phyloP scores from a whole-genome alignment of 148 eudicot species.

The Camellia japonica region DNA sequence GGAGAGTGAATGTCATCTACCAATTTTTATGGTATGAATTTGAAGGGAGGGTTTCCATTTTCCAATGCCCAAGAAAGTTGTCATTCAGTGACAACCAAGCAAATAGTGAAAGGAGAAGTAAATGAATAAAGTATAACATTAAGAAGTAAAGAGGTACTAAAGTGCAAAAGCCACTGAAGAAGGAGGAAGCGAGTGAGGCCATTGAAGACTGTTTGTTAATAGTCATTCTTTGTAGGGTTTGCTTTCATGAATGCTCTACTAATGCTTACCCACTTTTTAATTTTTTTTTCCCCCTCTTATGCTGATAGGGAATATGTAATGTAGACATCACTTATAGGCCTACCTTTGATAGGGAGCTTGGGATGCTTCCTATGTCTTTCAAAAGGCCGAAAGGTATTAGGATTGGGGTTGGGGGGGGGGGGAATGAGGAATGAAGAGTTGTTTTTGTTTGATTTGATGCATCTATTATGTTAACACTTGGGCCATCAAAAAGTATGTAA shows the following conservation, averaged over 20 bases:
- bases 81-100: conserved; percentile 17
- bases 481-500: conserved; percentile 20
- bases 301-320: background rate
- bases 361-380: conserved; percentile 24
- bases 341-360: conserved; percentile 17
- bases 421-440: conserved; percentile 23
- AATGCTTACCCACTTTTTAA: conserved; percentile 11
- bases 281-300: background rate
- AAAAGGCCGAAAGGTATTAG: conserved; percentile 20
- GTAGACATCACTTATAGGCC: conserved; percentile 12
- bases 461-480: conserved; percentile 16
- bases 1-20: background rate
- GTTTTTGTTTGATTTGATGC: conserved; percentile 26
- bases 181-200: conserved; percentile 19
- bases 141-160: conserved; percentile 15
- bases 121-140: background rate
- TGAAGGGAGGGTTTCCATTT: conserved; percentile 6
- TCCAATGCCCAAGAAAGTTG: conserved; percentile 9
- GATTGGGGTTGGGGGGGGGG: background rate
- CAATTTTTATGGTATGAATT: conserved; percentile 24
- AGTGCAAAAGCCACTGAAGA: conserved; percentile 19
- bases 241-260: conserved; percentile 16
- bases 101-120: conserved; percentile 10
- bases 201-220: conserved; percentile 12
- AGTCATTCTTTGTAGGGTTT: conserved; percentile 2